A percentile compares a stretch with the other conserved stretches of the same genome.
Conservation (phyloP, 257 asterid species). For the Oldenlandia corymbosa region DNA sequence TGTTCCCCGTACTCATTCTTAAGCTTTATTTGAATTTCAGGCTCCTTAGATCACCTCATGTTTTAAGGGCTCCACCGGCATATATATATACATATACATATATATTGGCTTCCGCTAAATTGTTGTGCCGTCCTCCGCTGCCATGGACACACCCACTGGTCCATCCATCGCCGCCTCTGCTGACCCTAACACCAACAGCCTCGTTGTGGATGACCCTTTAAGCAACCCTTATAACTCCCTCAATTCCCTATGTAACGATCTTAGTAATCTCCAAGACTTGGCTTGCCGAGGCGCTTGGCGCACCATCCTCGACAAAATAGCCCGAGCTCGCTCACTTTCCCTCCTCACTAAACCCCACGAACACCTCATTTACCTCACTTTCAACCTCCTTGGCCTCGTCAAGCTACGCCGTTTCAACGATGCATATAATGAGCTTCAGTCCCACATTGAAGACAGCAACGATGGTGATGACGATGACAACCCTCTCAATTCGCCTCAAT, state of each 20-base stretch:
- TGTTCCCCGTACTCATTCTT: too few species aligned
- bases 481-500: conserved; percentile 46
- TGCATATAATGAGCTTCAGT: conserved; percentile 64
- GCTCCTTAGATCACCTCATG: too few species aligned
- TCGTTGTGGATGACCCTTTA: conserved; percentile 52
- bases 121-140: too few species aligned
- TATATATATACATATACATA: too few species aligned
- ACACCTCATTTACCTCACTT: conserved; percentile 77
- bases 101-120: too few species aligned
- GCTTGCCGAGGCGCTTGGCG: conserved; percentile 96
- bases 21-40: too few species aligned
- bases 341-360: conserved; percentile 82
- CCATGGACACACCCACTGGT: conserved; percentile 1
- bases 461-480: conserved; percentile 19
- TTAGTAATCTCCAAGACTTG: conserved; percentile 69
- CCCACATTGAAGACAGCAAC: conserved; percentile 39
- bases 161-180: conserved; percentile 15
- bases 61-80: too few species aligned
- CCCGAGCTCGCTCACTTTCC: conserved; percentile 76
- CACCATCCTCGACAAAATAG: conserved; percentile 77
- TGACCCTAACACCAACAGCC: conserved; percentile 6
- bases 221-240: conserved; percentile 53
- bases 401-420: conserved; percentile 86
- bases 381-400: conserved; percentile 72
- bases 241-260: conserved; percentile 74